These are phyloP conservation scores for Hanseniaspora jakobsenii DNA, from an alignment of 805 yeast genomes.

Conservation along the genomic window DNA sequence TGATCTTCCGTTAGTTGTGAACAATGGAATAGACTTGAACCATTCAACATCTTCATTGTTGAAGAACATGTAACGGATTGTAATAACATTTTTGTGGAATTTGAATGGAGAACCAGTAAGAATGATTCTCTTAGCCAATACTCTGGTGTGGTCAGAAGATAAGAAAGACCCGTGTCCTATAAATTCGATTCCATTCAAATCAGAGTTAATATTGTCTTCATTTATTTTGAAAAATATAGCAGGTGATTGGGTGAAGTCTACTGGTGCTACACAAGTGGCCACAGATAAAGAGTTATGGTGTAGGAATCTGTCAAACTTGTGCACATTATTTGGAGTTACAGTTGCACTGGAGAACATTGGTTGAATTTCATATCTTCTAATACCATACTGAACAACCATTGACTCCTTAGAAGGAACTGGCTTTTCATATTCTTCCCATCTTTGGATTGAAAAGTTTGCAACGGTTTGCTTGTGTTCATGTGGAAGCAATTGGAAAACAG, in stretches of 20 bases:
- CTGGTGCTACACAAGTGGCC: slow-evolving; percentile 84
- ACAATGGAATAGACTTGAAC: slow-evolving; percentile 84
- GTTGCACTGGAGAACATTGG: slow-evolving; percentile 77
- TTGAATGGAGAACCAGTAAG: slow-evolving; percentile 91
- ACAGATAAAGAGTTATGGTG: slow-evolving; percentile 64
- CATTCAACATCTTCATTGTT: slow-evolving; percentile 75
- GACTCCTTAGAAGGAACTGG: slow-evolving; percentile 78
- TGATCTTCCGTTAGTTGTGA: slow-evolving; percentile 82
- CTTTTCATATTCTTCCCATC: slow-evolving; percentile 81
- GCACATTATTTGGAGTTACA: slow-evolving; percentile 70
- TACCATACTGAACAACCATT: slow-evolving; percentile 82
- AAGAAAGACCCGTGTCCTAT: slow-evolving; percentile 85
- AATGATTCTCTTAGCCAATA: slow-evolving; percentile 76
- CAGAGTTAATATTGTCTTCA: slow-evolving; percentile 27
- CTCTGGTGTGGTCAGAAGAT: slow-evolving; percentile 72
- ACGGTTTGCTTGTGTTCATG: slow-evolving; percentile 82
- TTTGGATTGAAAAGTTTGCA: slow-evolving; percentile 65
- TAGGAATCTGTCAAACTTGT: slow-evolving; percentile 70
- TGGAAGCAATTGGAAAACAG: slow-evolving; percentile 60
- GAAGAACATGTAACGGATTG: slow-evolving; percentile 95
- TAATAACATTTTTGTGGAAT: slow-evolving; percentile 83
- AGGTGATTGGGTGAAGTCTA: slow-evolving; percentile 71
- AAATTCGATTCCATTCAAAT: slow-evolving; percentile 42
- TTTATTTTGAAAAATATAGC: slow-evolving; percentile 57
- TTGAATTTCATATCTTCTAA: slow-evolving; percentile 68